Evolutionary conservation across 495 filamentous ascomycete genomes (phyloP).

Genomic region (Daldinia caldariorum): DNA sequence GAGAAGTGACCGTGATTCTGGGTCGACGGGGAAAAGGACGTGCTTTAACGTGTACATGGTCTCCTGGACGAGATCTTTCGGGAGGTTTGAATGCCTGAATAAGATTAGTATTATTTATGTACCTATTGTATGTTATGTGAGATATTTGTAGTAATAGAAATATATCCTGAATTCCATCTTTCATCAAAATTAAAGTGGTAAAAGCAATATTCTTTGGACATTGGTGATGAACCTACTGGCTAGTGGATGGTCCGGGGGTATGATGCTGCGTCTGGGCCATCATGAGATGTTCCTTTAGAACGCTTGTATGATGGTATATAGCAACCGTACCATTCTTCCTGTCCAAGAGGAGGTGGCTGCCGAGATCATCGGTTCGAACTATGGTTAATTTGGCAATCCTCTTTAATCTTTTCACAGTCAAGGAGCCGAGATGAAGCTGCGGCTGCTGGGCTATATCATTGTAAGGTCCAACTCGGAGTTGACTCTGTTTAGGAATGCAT

Average conservation of each 20-base stretch:
- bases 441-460: background rate
- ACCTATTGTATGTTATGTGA: too few relatives aligned
- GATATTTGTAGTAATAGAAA: too few relatives aligned
- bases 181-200: too few relatives aligned
- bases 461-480: background rate
- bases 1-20: background rate
- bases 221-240: background rate
- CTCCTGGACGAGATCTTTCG: background rate
- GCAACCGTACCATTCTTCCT: background rate
- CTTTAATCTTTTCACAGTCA: background rate
- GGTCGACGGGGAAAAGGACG: background rate
- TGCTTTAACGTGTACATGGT: background rate
- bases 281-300: slow-evolving; percentile 1
- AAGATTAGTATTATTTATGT: background rate
- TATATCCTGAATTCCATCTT: too few relatives aligned
- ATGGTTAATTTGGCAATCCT: background rate
- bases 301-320: slow-evolving; percentile 4
- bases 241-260: background rate
- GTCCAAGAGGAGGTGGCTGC: background rate
- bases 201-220: too few relatives aligned
- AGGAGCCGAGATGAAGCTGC: background rate
- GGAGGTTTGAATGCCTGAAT: background rate
- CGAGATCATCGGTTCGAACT: slow-evolving; percentile 1
- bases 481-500: background rate
- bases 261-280: background rate